A percentile compares a stretch with the other conserved stretches of the same genome.
phyloP scores from a whole-genome alignment of 768 basidiomycete genomes.

The Russula sp. region DNA sequence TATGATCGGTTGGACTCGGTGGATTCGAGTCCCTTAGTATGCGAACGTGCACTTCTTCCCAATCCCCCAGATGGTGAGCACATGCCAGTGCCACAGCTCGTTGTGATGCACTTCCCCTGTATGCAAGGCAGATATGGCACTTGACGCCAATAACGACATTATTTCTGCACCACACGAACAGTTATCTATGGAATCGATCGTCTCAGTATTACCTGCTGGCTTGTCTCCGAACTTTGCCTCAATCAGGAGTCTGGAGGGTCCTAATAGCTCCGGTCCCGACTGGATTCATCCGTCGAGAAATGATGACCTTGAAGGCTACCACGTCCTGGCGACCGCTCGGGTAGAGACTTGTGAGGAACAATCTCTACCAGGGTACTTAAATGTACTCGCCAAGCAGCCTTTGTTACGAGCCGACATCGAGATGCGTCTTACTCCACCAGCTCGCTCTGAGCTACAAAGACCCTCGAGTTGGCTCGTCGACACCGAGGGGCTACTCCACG shows the following conservation, averaged over 20 bases:
- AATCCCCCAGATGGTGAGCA: background rate
- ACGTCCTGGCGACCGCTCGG: background rate
- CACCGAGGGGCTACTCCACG: background rate
- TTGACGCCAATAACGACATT: background rate
- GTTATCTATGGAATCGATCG: background rate
- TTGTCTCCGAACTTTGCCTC: background rate
- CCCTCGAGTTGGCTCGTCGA: background rate
- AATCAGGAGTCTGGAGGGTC: background rate
- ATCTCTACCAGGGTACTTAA: conserved; percentile 22
- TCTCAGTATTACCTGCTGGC: background rate
- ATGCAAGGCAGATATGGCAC: background rate
- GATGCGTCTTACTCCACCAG: background rate
- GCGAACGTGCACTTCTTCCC: background rate
- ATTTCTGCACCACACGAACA: background rate
- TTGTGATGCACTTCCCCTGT: background rate
- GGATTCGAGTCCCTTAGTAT: background rate
- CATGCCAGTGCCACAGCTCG: background rate
- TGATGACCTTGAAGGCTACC: background rate
- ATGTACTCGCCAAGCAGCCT: conserved; percentile 35
- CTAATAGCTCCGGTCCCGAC: background rate
- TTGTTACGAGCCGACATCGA: conserved; percentile 21
- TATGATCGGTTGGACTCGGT: background rate
- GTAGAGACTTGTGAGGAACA: conserved; percentile 3
- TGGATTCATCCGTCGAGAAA: background rate
- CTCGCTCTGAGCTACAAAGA: background rate